Percentiles rank a stretch among this genome's conserved stretches.
phyloP scores from a whole-genome alignment of 257 asterid species.

The Solanum tarapatanum region DNA sequence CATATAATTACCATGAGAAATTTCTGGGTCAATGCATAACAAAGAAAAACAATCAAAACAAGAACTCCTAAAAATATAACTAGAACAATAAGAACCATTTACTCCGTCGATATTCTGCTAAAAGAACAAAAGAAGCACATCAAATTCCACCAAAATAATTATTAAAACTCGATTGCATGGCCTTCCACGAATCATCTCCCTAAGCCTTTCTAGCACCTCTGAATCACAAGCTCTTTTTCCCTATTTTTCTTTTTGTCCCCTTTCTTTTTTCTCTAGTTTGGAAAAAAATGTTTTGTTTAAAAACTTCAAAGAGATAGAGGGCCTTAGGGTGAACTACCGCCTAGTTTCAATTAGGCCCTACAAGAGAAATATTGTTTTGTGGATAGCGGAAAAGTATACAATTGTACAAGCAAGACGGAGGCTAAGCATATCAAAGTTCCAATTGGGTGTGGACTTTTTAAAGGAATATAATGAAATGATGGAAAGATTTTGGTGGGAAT shows the following conservation, averaged over 20 bases:
- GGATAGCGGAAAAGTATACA: neutral
- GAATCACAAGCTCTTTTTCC: neutral
- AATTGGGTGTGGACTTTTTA: neutral
- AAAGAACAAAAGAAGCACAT: neutral
- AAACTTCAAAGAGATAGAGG: neutral
- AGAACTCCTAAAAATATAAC: neutral
- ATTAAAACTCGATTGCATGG: neutral
- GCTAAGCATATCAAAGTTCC: neutral
- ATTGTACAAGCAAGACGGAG: neutral
- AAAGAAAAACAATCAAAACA: neutral
- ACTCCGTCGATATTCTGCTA: neutral
- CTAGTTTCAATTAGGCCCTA: neutral
- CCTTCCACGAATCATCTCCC: neutral
- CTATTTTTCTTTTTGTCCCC: neutral
- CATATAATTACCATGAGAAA: neutral
- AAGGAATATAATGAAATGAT: neutral
- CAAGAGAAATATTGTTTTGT: neutral
- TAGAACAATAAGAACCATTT: neutral
- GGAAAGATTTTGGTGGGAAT: neutral
- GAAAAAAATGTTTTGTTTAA: neutral
- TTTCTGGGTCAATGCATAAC: neutral
- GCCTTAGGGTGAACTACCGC: neutral
- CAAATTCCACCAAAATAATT: neutral
- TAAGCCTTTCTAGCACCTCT: neutral
- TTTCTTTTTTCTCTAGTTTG: neutral